Evolutionary conservation across 805 yeast genomes (phyloP), one percentile per base, ranked within the genome.

Genomic region (Metschnikowia matae): DNA sequence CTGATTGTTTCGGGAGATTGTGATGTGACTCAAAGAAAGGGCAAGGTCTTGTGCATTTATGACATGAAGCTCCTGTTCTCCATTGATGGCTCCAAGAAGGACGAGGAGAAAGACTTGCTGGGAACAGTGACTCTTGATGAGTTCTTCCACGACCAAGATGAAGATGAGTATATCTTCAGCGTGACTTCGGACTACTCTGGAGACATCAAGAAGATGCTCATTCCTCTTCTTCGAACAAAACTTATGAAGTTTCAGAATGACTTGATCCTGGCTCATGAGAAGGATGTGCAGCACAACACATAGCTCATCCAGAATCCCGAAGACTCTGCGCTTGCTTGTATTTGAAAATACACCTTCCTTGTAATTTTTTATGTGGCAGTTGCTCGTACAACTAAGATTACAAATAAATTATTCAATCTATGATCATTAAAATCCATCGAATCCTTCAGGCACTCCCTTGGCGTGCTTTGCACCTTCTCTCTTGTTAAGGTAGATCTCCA

Each of bases 391-490:
- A n/a, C 17, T 23, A 21, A 33, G 34, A 20, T 20, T n/a, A 15
- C 23, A 17, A 41, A 31, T 31, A 31, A 6, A 20, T 23, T n/a
- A 42, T 33, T 32, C 26, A 23, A 21, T 26, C 35, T 43, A 36
- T 45, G 48, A 13, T 54, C 68, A 55, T 71, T 80, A 51, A 39
- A 46, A 49, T n/a, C 54, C 68, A 55, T 71, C 81, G 66, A 90
- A 90, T 6, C 95, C 95, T 48, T 84, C 86, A 1, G 97, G 97
- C 11, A 89, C 96, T 6, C 96, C 96, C 53, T 79, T 79, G 0
- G 96, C 96, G 56, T 83, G 89, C 46, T 77, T 70, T 67, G 75
- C 78, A 57, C 89, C 89, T 75, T 61, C 71, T 54, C 75, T 69
- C 51, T 63, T 62, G 20, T 76, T 77, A 26, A 72, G 63, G 42